Percentiles rank a stretch among this genome's conserved stretches.
phyloP scores from a whole-genome alignment of 2,329 filamentous ascomycete species.

The Tolypocladium album region DNA sequence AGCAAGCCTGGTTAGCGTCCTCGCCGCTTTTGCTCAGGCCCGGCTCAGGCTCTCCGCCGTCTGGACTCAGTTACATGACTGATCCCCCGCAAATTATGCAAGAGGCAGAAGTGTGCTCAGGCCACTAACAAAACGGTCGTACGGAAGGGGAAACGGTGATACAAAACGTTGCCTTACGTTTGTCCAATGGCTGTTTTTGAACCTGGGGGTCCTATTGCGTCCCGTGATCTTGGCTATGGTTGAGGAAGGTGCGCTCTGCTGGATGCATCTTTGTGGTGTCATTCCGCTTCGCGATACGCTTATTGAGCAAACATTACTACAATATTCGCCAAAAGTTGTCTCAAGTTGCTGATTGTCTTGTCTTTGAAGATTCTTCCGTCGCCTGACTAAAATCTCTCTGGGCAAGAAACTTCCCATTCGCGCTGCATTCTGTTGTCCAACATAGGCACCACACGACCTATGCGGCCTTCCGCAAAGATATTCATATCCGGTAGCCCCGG shows the following conservation, averaged over 20 bases:
- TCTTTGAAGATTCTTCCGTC: not conserved
- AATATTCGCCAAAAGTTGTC: not conserved
- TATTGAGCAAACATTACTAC: not conserved
- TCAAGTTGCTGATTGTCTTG: not conserved
- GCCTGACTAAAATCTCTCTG: not conserved
- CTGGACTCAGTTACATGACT: too few relatives aligned
- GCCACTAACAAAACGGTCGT: too few relatives aligned
- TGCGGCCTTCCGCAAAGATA: not conserved
- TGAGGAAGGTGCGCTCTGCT: too few relatives aligned
- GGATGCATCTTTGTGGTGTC: too few relatives aligned
- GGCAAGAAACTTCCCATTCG: not conserved
- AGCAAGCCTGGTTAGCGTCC: not conserved
- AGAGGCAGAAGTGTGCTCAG: too few relatives aligned
- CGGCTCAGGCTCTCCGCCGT: not conserved
- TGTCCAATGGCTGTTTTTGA: too few relatives aligned
- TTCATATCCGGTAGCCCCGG: not conserved
- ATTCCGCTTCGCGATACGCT: too few relatives aligned
- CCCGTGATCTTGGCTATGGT: too few relatives aligned
- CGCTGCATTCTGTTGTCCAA: not conserved
- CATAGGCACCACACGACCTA: not conserved
- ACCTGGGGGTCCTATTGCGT: too few relatives aligned
- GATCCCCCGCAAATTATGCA: too few relatives aligned
- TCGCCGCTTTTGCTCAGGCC: not conserved
- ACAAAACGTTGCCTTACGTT: too few relatives aligned
- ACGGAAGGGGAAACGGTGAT: too few relatives aligned